Percentiles rank a stretch among this genome's conserved stretches.
phyloP scores from a whole-genome alignment of 305 asterid genomes.

The Fraxinus sp. region DNA sequence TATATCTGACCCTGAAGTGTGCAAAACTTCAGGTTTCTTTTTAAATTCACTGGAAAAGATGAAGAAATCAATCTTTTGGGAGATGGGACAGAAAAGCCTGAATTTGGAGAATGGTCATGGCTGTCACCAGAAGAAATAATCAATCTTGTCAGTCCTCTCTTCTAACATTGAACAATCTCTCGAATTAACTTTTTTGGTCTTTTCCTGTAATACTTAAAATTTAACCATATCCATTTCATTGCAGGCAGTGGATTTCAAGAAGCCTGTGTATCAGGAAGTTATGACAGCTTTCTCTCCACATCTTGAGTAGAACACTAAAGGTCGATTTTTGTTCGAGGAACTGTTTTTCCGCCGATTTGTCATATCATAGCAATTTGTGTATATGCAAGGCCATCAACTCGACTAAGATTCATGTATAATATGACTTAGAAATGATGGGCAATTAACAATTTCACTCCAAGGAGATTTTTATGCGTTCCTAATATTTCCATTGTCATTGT shows the following conservation, averaged over 20 bases:
- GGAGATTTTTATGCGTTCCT: background rate
- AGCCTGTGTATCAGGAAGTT: constrained; percentile 80
- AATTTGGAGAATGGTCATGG: constrained; percentile 97
- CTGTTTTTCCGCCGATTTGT: background rate
- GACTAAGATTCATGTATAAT: background rate
- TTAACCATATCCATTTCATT: constrained; percentile 15
- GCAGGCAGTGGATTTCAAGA: constrained; percentile 95
- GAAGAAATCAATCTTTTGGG: constrained; percentile 90
- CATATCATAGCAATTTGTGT: background rate
- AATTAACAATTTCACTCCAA: background rate
- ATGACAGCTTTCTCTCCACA: constrained; percentile 57
- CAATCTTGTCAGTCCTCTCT: constrained; percentile 47
- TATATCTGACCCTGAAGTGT: constrained; percentile 2
- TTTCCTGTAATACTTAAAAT: background rate
- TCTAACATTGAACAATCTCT: constrained; percentile 10
- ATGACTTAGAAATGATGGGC: background rate
- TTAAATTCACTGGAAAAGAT: constrained; percentile 77
- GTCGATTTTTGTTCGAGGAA: background rate
- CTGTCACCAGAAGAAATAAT: constrained; percentile 72
- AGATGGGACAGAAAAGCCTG: constrained; percentile 86
- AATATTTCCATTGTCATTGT: background rate
- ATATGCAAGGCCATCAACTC: background rate
- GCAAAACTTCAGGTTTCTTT: constrained; percentile 56
- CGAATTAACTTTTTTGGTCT: background rate
- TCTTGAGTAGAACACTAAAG: constrained; percentile 39